Evolutionary conservation across 2,329 filamentous ascomycete genomes (phyloP), one percentile per base, ranked within the genome.

Genomic region (Colletotrichum endophyticum): DNA sequence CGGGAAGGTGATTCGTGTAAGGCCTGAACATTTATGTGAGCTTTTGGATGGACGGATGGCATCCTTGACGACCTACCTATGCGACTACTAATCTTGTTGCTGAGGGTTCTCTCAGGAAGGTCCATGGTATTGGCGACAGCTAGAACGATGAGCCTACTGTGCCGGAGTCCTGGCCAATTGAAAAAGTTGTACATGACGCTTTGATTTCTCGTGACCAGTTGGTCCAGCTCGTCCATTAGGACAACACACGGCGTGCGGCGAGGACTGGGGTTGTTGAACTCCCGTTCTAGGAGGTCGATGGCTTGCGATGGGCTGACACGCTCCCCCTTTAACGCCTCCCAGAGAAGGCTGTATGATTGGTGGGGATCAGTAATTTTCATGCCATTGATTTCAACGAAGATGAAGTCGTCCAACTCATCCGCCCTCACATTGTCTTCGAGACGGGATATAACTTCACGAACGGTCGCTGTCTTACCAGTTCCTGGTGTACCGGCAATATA

Each of bases 131-230:
- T 99, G 69, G 97, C 98, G 22, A 99, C 97, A 13, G 98, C 98
- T 8, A 99, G 92, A 8, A 99, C 98, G 84, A 99, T 98, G 61
- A 99, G 89, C 66, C 96, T 92, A 70, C 95, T 98, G 85, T 99
- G 96, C 66, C 95, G 92, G 70, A 99, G 89, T 13, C 95, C 95
- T 6, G 97, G 97, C 97, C 97, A 99, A 83, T 99, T 99, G 91
- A 99, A 99, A 85, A 99, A 99, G 85, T 99, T 99, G 87, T 99
- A 99, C 97, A 99, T 99, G 86, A 99, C 97, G n/a, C 95, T 96
- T 84, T 99, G 98, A 81, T 98, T 99, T 82, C 96, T 97, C 15
- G 97, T 99, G 7, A 99, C 98, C 9, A 99, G 91, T 85, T 99
- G 97, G 83, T 99, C 97, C 64, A 99, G 90, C 85, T 99, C 97